phyloP scores from a whole-genome alignment of 2,329 filamentous ascomycete species.

The Aspergillus versicolor region DNA sequence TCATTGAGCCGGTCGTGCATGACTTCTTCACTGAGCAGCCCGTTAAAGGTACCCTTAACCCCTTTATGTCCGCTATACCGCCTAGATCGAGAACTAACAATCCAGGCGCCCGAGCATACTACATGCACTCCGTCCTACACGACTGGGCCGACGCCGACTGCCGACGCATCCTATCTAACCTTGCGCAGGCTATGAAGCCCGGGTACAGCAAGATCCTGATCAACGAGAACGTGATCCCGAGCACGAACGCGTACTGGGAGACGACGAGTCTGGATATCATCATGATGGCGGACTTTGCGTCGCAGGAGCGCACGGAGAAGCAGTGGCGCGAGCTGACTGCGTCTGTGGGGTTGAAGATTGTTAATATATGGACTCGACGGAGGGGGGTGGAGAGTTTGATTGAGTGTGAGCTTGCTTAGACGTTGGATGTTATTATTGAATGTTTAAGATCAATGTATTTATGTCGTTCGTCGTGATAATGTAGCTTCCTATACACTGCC shows the following conservation, averaged over 20 bases:
- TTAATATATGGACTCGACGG: conserved; percentile 30
- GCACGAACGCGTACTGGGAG: conserved; percentile 33
- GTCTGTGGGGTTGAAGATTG: conserved; percentile 37
- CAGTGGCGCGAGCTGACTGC: conserved; percentile 38
- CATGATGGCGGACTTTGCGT: conserved; percentile 44
- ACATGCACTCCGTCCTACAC: conserved; percentile 19
- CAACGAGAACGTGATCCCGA: conserved; percentile 45
- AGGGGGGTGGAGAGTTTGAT: conserved; percentile 25
- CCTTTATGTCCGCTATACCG: background rate
- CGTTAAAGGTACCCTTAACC: conserved; percentile 37
- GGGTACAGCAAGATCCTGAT: conserved; percentile 47
- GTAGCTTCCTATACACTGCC: too few species aligned
- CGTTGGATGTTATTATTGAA: background rate
- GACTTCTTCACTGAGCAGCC: conserved; percentile 51
- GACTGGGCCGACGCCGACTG: conserved; percentile 36
- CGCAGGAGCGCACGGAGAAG: conserved; percentile 40
- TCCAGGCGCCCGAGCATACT: conserved; percentile 33
- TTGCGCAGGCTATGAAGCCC: conserved; percentile 31
- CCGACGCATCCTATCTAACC: conserved; percentile 31
- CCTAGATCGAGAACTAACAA: background rate
- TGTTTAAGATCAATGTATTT: background rate
- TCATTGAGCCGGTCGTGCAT: conserved; percentile 38
- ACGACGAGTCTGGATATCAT: conserved; percentile 40
- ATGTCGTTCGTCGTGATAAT: too few species aligned
- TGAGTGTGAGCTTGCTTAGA: conserved; percentile 23